Evolutionary conservation across 2,329 filamentous ascomycete genomes (phyloP).

Genomic region (Fusarium xylarioides): DNA sequence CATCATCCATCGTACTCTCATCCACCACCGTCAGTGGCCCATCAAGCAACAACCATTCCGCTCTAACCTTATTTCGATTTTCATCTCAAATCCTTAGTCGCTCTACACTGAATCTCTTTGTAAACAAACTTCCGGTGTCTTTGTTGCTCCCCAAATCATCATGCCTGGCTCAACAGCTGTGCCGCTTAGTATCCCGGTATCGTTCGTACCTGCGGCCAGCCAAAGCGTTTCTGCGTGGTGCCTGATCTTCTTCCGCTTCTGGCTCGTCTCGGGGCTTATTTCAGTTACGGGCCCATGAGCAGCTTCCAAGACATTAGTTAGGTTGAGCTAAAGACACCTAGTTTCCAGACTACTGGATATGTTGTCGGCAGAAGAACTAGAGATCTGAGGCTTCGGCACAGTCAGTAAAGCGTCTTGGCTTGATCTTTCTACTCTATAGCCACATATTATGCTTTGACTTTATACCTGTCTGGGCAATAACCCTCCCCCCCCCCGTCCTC

Average conservation of each 20-base stretch:
- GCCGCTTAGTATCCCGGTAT: background rate
- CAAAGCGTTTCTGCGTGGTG: background rate
- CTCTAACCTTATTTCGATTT: constrained; percentile 20
- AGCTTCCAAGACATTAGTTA: background rate
- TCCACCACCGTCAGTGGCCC: constrained; percentile 18
- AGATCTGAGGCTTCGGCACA: background rate
- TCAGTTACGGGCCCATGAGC: background rate
- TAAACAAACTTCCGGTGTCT: background rate
- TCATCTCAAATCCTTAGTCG: background rate
- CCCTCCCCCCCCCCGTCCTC: background rate
- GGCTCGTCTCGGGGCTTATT: background rate
- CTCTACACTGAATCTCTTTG: background rate
- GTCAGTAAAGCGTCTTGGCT: constrained; percentile 10
- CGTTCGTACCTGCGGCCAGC: background rate
- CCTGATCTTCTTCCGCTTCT: background rate
- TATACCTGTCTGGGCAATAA: background rate
- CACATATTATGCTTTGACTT: constrained; percentile 27
- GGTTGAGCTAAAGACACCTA: background rate
- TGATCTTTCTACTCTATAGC: background rate
- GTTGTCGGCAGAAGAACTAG: background rate
- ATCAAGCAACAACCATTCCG: background rate
- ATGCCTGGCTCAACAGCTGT: background rate
- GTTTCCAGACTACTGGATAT: constrained; percentile 2
- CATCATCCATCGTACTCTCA: background rate
- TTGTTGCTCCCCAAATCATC: background rate